Evolutionary conservation across 352 stramenopile genomes (phyloP).

Genomic region (Phytophthora foliorum): DNA sequence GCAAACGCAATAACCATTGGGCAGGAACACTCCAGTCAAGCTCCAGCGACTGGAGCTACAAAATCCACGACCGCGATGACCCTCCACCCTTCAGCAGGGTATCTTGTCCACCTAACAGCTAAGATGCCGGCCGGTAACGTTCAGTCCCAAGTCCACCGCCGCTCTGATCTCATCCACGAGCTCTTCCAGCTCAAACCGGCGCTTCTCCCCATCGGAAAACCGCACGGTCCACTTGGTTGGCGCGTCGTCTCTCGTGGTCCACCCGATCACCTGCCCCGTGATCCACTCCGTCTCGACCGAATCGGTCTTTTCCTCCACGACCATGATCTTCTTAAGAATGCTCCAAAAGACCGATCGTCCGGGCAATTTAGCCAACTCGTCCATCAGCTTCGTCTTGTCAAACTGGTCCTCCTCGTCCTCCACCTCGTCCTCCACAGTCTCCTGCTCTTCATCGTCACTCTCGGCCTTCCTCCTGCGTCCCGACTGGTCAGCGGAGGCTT

Average conservation of each 20-base stretch:
- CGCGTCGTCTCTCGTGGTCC: constrained; percentile 16
- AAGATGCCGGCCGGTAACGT: constrained; percentile 17
- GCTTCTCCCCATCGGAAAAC: constrained; percentile 33
- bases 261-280: constrained; percentile 36
- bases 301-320: constrained; percentile 18
- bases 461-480: not conserved
- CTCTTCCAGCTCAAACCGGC: constrained; percentile 24
- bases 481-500: not conserved
- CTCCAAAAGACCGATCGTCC: constrained; percentile 40
- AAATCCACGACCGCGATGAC: not conserved
- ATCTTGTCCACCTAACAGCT: constrained; percentile 17
- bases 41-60: not conserved
- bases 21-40: too few relatives aligned
- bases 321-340: constrained; percentile 30
- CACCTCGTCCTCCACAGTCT: constrained; percentile 10
- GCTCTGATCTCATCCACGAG: constrained; percentile 33
- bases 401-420: constrained; percentile 9
- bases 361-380: constrained; percentile 29
- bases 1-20: too few relatives aligned
- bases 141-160: constrained; percentile 22
- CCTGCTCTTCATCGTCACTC: not conserved
- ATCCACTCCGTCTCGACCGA: constrained; percentile 32
- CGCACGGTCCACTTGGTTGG: constrained; percentile 33
- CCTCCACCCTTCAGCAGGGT: not conserved
- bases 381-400: constrained; percentile 35